Base-by-base conservation (phyloP, 2,329 filamentous ascomycete genomes). In the Pleoardoris graminearum region DNA sequence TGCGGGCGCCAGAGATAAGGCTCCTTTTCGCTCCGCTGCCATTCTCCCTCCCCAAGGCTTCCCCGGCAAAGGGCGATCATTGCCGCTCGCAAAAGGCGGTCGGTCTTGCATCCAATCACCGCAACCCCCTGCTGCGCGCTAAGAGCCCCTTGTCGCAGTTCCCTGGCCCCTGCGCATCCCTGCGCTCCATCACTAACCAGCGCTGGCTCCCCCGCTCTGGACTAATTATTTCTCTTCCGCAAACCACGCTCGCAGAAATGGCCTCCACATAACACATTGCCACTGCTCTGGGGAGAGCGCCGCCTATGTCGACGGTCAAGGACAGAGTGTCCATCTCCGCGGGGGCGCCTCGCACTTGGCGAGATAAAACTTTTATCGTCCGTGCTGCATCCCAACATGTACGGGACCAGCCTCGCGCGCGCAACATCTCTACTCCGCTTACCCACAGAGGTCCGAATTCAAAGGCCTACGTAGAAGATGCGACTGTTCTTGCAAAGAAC, bases 61-160 rank as follows among this genome's bases (percentile, higher is more conserved):
- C 39, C n/a, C n/a, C 50, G 57, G 68, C 66, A 61, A 55, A 47
- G 57, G 52, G 51, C 53, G 52, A 59, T 53, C 58, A 49, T 54
- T 65, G 53, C 58, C 62, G 55, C 51, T 58, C 54, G 49, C 22
- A 61, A 66, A 66, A 58, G 57, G 60, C 67, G 55, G 62, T 66
- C 58, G 59, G 32, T 23, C 30, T 29, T 36, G 23, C 19, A 25
- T 22, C 66, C 63, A 69, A 67, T 67, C 51, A 48, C 1, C 16
- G 33, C 30, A 12, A 3, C 42, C 23, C 29, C 16, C 17, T 29
- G 35, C 10, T 23, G 37, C n/a, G 14, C 57, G 48, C 57, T 54
- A 58, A 50, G 50, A 46, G 45, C 42, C 55, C 59, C 52, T 48
- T 33, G 57, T 29, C 47, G 45, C 50, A 48, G 61, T 60, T 63